Percentiles rank a stretch among this genome's conserved stretches.
These are phyloP conservation scores for Sporothrix brunneoviolacea DNA, from an alignment of 2,329 filamentous ascomycete genomes.

Conservation along the genomic window DNA sequence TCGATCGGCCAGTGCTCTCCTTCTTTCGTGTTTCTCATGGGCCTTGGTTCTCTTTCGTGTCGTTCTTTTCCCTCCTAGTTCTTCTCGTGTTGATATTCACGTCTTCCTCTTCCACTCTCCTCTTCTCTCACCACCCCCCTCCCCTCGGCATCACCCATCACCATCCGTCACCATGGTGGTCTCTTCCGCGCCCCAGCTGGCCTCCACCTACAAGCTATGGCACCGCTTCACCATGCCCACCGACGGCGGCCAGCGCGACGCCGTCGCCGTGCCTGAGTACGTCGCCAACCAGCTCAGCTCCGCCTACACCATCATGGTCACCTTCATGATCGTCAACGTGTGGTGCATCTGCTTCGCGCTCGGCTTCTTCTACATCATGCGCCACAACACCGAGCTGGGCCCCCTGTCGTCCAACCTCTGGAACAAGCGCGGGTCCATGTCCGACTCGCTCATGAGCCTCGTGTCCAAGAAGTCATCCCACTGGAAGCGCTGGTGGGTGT, in stretches of 20 bases:
- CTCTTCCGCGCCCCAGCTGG: slow-evolving; percentile 14
- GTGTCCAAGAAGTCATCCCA: slow-evolving; percentile 6
- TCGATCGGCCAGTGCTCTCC: too few species aligned
- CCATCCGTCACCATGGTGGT: slow-evolving; percentile 13
- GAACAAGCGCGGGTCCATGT: slow-evolving; percentile 17
- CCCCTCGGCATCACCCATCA: not conserved
- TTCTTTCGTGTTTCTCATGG: too few species aligned
- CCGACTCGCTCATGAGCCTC: slow-evolving; percentile 15
- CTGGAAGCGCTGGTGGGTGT: slow-evolving; percentile 17
- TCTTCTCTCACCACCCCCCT: not conserved
- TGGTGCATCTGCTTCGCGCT: slow-evolving; percentile 17
- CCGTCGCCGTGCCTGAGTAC: slow-evolving; percentile 13
- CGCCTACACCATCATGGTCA: slow-evolving; percentile 17
- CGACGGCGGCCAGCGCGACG: slow-evolving; percentile 13
- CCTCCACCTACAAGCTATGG: slow-evolving; percentile 16
- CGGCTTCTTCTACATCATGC: slow-evolving; percentile 18
- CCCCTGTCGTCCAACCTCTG: slow-evolving; percentile 15
- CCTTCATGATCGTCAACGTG: slow-evolving; percentile 14
- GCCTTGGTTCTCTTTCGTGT: not conserved
- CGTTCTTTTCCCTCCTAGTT: too few species aligned
- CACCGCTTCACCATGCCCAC: slow-evolving; percentile 14
- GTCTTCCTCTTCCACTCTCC: not conserved
- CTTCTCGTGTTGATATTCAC: not conserved
- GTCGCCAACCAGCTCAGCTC: slow-evolving; percentile 16
- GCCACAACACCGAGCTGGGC: slow-evolving; percentile 14